Base-by-base conservation (phyloP, 1,284 basidiomycete species). In the Cryptococcus sp. region DNA sequence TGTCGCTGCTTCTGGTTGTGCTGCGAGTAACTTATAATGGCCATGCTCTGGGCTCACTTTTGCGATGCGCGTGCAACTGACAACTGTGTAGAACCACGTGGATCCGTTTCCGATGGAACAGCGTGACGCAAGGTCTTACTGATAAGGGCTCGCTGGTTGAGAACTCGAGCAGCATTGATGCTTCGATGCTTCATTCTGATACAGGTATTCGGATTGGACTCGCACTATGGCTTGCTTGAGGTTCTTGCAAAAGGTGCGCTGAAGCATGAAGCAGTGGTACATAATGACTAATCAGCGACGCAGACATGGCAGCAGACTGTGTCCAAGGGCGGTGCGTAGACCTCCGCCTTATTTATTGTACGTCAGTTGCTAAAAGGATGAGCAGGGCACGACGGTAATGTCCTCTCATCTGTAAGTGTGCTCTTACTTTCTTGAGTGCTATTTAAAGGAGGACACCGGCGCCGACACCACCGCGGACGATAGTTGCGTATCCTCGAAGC, bases 301-400 rank as follows among this genome's bases (percentile, higher is more conserved):
- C 13, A 34, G 29, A 34, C 29, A 34, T 34, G 72, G 70, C 58
- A 58, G 23, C 63, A 57, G 46, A 75, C 75, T 1, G 52, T 75
- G 23, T 57, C 69, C 10, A 75, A 75, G 55, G 69, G 64, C 5
- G 74, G 74, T 70, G 52, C 23, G 69, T 58, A 15, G 52, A 20
- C 49, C n/a, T 11, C n/a, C 6, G 19, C 23, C 38, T 39, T 4
- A 7, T 43, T 6, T 8, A 23, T 13, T 22, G 26, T n/a, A 3
- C 44, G 38, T 20, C 23, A 19, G 50, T 41, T 40, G 26, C 25
- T 22, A 16, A 16, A 39, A 25, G 5, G 5, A 20, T 15, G 11
- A 22, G 29, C 50, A 67, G 69, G 70, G 16, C 70, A 72, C 50
- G 70, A 72, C 41, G 50, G 48, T n/a, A 70, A 69, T 46, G 67